phyloP scores from a whole-genome alignment of 352 stramenopile genomes.

The Globisporangium lucens region DNA sequence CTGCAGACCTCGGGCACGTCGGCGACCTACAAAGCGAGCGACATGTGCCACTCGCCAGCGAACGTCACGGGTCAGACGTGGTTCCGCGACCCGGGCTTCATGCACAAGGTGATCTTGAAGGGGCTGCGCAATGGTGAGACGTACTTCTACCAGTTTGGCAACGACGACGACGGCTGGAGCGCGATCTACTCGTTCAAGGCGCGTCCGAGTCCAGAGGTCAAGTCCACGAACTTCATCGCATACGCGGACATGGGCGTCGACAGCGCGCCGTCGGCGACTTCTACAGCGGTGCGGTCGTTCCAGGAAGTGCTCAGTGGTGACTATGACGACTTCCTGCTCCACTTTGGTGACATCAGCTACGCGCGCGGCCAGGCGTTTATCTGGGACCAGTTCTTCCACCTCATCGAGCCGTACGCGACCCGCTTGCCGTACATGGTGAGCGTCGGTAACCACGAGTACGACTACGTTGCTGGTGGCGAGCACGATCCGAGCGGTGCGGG shows the following conservation, averaged over 20 bases:
- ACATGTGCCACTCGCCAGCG: slow-evolving; percentile 65
- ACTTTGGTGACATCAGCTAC: slow-evolving; percentile 18
- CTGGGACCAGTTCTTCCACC: slow-evolving; percentile 76
- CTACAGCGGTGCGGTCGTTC: slow-evolving; percentile 14
- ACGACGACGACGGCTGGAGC: slow-evolving; percentile 73
- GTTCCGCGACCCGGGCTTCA: slow-evolving; percentile 77
- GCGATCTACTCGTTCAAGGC: slow-evolving; percentile 49
- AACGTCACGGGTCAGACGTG: slow-evolving; percentile 57
- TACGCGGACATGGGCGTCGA: slow-evolving; percentile 15
- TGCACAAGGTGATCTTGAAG: slow-evolving; percentile 75
- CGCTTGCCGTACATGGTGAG: slow-evolving; percentile 77
- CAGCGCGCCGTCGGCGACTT: slow-evolving; percentile 11
- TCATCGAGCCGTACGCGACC: slow-evolving; percentile 67
- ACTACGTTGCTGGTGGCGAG: slow-evolving; percentile 50
- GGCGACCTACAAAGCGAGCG: slow-evolving; percentile 58
- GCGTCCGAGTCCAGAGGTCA: neutral
- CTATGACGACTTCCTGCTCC: slow-evolving; percentile 18
- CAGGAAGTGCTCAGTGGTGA: slow-evolving; percentile 11
- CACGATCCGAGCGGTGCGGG: slow-evolving; percentile 55
- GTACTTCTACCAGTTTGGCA: slow-evolving; percentile 84
- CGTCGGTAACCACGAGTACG: slow-evolving; percentile 79
- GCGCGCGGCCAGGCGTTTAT: slow-evolving; percentile 35
- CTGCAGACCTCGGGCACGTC: slow-evolving; percentile 32
- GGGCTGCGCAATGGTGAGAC: slow-evolving; percentile 30
- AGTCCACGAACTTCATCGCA: slow-evolving; percentile 11